A percentile compares a stretch with the other conserved stretches of the same genome.
phyloP scores from a whole-genome alignment of 2,329 filamentous ascomycete genomes.

The Sclerotinia minor region DNA sequence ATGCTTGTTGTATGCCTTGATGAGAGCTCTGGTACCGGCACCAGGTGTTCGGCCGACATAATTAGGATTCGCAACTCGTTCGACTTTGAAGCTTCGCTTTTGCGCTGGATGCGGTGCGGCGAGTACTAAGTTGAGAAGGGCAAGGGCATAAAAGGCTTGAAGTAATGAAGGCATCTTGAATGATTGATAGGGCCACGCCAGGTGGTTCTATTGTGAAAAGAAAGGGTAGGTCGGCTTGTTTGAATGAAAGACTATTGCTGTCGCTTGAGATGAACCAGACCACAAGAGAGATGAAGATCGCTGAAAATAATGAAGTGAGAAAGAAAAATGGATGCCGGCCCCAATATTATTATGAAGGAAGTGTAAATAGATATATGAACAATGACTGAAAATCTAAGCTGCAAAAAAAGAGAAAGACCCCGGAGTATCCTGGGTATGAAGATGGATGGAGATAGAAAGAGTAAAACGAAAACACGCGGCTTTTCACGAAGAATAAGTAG shows the following conservation, averaged over 20 bases:
- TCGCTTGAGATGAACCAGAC: constrained; percentile 28
- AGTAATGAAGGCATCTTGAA: constrained; percentile 40
- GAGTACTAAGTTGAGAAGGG: constrained; percentile 49
- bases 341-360: constrained; percentile 31
- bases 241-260: constrained; percentile 32
- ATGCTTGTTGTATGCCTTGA: constrained; percentile 69
- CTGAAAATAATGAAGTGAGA: constrained; percentile 6
- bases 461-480: constrained; percentile 34
- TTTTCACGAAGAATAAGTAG: constrained; percentile 27
- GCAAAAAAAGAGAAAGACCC: constrained; percentile 30
- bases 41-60: constrained; percentile 45
- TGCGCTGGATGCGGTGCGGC: constrained; percentile 50
- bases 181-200: constrained; percentile 24
- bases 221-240: constrained; percentile 21
- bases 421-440: background rate
- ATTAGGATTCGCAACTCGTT: constrained; percentile 43
- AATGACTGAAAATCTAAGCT: constrained; percentile 30
- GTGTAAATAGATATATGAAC: constrained; percentile 31
- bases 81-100: constrained; percentile 42
- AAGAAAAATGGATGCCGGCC: constrained; percentile 33
- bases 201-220: constrained; percentile 23
- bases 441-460: constrained; percentile 15
- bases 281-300: constrained; percentile 25
- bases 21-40: constrained; percentile 51
- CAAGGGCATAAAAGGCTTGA: constrained; percentile 46